Base-by-base conservation (phyloP, 169 alveolate species). In the Pseudocohnilembus persalinus region DNA sequence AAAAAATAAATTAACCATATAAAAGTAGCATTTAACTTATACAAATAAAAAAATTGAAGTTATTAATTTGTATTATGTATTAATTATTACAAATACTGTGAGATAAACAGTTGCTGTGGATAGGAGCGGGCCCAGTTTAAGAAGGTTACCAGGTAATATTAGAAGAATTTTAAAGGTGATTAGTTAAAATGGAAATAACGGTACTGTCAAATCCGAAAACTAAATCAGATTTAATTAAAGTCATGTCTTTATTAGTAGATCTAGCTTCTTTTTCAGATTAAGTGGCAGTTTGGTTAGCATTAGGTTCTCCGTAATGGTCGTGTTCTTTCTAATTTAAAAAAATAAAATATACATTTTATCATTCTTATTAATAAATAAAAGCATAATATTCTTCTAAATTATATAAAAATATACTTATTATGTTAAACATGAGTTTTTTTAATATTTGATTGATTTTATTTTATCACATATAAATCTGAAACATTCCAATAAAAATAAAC, bases 231-330 rank as follows among this genome's bases (percentile, higher is more conserved):
- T 79, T 79, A 49, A 79, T 68, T n/a, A 49, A 35, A 79, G 63
- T 49, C 29, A 79, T 15, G 15, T 64, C 33, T n/a, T 68, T 63
- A 73, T 28, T 35, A n/a, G 49, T 72, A 16, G 15, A n/a, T 79
- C 76, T 79, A n/a, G 76, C 84, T 63, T 79, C 74, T 0, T 79
- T 79, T 79, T 79, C 84, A 32, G 84, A 49, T 64, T 79, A 63
- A 31, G 24, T 79, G 64, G 84, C 84, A n/a, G 84, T 72, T n/a
- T 32, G 76, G 20, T 49, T n/a, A 11, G 84, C 65, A 25, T 79
- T 29, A 29, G 33, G 15, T 73, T 79, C 84, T 26, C 84, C 84
- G 29, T 79, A 79, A 29, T 79, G 84, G 27, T 79, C 84, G 33
- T 49, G 29, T 79, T 79, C 84, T 29, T 4, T 20, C 68, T 49